Evolutionary conservation across 1,139 yeast genomes (phyloP).

Genomic region (Kurtzmaniella quercitrusa): DNA sequence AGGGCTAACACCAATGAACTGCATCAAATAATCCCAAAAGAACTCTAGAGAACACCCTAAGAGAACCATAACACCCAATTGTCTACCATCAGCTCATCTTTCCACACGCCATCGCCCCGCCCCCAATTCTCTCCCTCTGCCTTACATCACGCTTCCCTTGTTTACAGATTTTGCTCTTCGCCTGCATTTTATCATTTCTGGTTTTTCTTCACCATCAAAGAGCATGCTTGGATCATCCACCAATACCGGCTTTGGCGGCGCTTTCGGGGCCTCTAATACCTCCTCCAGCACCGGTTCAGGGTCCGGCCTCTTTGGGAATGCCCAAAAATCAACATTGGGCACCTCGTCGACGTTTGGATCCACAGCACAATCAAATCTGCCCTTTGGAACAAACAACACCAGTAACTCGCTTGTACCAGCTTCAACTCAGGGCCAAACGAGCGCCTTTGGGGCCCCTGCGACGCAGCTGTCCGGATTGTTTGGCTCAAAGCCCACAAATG

Average conservation of each 20-base stretch:
- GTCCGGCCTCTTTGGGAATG: neutral
- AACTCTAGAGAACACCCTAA: too few relatives aligned
- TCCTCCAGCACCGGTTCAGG: neutral
- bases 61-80: too few relatives aligned
- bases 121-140: neutral
- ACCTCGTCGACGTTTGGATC: slow-evolving; percentile 4
- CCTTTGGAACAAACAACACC: slow-evolving; percentile 10
- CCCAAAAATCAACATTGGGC: neutral
- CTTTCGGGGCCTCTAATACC: slow-evolving; percentile 1
- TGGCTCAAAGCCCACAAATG: slow-evolving; percentile 16
- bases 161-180: neutral
- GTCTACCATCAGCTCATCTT: too few relatives aligned
- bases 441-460: slow-evolving; percentile 16
- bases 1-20: too few relatives aligned
- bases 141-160: too few relatives aligned
- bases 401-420: slow-evolving; percentile 16
- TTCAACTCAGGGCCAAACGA: neutral
- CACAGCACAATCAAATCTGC: neutral
- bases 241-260: slow-evolving; percentile 2
- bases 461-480: slow-evolving; percentile 23
- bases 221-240: slow-evolving; percentile 14
- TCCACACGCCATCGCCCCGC: neutral
- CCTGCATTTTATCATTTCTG: neutral
- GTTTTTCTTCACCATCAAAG: neutral
- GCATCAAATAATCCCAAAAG: too few relatives aligned